Conservation (phyloP, 148 eudicot genomes). For the Persicaria tinctoria region DNA sequence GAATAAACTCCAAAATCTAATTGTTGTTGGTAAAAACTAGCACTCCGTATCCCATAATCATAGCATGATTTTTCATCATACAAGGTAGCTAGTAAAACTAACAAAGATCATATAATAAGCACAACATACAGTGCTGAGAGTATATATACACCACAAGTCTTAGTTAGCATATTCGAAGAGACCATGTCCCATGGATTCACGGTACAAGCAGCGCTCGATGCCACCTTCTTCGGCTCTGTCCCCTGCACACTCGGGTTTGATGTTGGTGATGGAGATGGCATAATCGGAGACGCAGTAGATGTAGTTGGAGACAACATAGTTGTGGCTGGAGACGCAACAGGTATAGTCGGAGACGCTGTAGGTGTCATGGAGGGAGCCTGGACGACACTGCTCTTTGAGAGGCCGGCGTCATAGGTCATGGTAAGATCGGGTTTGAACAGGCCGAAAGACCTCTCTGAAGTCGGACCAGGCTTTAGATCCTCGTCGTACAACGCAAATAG, state of each 20-base stretch:
- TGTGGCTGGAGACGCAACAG: conserved; percentile 18
- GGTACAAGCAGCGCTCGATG: conserved; percentile 65
- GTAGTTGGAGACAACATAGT: conserved; percentile 14
- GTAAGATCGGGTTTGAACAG: conserved; percentile 60
- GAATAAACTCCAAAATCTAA: no score
- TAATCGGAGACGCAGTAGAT: neutral
- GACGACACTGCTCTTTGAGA: conserved; percentile 30
- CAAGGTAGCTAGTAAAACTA: no score
- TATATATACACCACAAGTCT: conserved; percentile 52
- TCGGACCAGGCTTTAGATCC: conserved; percentile 70
- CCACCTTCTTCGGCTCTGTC: no score
- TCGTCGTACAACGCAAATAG: conserved; percentile 89
- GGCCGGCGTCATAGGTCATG: conserved; percentile 53
- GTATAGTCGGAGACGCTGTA: conserved; percentile 11
- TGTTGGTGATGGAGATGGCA: conserved; percentile 7
- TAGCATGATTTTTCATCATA: no score
- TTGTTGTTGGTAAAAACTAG: no score
- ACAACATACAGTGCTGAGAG: no score
- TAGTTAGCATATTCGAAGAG: conserved; percentile 50
- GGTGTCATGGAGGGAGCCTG: conserved; percentile 10
- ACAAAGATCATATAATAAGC: no score
- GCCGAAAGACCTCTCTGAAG: conserved; percentile 66
- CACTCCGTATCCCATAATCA: no score
- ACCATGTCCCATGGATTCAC: conserved; percentile 46
- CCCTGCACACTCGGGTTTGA: neutral